Conservation (phyloP, 1,284 basidiomycete species). For the Leccinum pachyderme region DNA sequence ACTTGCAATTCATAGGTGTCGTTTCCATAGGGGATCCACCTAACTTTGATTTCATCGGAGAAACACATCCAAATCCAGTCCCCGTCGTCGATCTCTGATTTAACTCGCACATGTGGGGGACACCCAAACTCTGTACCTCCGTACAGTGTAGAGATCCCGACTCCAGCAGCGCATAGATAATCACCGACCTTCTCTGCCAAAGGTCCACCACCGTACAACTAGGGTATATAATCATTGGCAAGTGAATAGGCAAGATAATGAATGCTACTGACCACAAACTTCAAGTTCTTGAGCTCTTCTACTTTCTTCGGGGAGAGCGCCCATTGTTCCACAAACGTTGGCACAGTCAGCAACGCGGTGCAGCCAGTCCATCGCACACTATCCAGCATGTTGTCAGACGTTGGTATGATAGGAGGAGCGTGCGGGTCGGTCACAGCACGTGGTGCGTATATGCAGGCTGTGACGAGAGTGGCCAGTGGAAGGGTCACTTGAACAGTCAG, state of each 20-base stretch:
- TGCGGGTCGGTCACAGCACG: not conserved
- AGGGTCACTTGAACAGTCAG: slow-evolving; percentile 2
- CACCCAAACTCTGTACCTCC: slow-evolving; percentile 26
- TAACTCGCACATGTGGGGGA: not conserved
- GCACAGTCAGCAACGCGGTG: slow-evolving; percentile 9
- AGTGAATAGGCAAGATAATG: not conserved
- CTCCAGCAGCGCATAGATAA: slow-evolving; percentile 15
- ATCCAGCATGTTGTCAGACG: slow-evolving; percentile 17
- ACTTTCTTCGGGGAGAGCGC: slow-evolving; percentile 4
- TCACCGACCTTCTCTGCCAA: slow-evolving; percentile 19
- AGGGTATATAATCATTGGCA: not conserved
- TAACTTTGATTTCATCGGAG: slow-evolving; percentile 7
- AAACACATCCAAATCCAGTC: slow-evolving; percentile 33
- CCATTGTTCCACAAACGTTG: slow-evolving; percentile 16
- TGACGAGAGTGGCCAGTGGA: slow-evolving; percentile 4
- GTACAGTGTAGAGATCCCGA: slow-evolving; percentile 14
- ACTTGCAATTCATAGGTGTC: slow-evolving; percentile 29
- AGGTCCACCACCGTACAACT: slow-evolving; percentile 22
- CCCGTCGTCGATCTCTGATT: slow-evolving; percentile 9
- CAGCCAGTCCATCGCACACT: slow-evolving; percentile 1
- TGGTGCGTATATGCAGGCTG: slow-evolving; percentile 10
- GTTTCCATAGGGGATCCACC: slow-evolving; percentile 29
- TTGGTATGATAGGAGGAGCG: slow-evolving; percentile 13
- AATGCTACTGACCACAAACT: slow-evolving; percentile 12
- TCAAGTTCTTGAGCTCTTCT: slow-evolving; percentile 9